phyloP scores from a whole-genome alignment of 2,329 filamentous ascomycete species.

The Hymenoscyphus fructigenus region DNA sequence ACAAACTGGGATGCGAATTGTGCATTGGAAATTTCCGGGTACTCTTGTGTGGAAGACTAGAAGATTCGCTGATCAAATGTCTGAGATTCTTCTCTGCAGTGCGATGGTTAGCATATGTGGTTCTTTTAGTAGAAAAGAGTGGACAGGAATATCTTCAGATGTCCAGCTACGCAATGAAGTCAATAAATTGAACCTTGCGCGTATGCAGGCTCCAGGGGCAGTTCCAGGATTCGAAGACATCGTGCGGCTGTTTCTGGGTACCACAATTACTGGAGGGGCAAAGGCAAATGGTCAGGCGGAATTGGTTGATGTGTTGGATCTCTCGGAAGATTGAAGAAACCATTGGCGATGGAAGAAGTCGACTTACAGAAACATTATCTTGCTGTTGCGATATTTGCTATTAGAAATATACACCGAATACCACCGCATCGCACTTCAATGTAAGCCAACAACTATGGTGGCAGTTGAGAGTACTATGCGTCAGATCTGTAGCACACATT shows the following conservation, averaged over 20 bases:
- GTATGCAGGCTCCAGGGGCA: slow-evolving; percentile 10
- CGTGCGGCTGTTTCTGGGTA: background rate
- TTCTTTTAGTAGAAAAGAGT: slow-evolving; percentile 10
- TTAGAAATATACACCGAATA: no score
- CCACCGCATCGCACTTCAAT: no score
- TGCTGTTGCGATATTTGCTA: no score
- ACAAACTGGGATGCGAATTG: slow-evolving; percentile 15
- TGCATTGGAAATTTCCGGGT: slow-evolving; percentile 10
- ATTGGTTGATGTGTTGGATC: slow-evolving; percentile 4
- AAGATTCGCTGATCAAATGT: slow-evolving; percentile 16
- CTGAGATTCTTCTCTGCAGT: slow-evolving; percentile 17
- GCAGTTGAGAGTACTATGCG: no score
- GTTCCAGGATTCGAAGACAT: slow-evolving; percentile 16
- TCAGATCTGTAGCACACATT: no score
- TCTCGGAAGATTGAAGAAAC: background rate
- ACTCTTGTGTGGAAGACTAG: slow-evolving; percentile 9
- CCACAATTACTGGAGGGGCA: background rate
- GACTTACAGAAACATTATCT: background rate
- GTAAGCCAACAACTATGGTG: no score
- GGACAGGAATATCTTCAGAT: slow-evolving; percentile 5
- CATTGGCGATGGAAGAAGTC: background rate
- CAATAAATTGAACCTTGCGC: slow-evolving; percentile 8
- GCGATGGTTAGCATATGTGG: slow-evolving; percentile 15
- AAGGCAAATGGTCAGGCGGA: background rate
- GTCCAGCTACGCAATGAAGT: slow-evolving; percentile 8